Percentiles rank a stretch among this genome's conserved stretches.
phyloP scores from a whole-genome alignment of 768 basidiomycete species.

The Suillus brevipes region DNA sequence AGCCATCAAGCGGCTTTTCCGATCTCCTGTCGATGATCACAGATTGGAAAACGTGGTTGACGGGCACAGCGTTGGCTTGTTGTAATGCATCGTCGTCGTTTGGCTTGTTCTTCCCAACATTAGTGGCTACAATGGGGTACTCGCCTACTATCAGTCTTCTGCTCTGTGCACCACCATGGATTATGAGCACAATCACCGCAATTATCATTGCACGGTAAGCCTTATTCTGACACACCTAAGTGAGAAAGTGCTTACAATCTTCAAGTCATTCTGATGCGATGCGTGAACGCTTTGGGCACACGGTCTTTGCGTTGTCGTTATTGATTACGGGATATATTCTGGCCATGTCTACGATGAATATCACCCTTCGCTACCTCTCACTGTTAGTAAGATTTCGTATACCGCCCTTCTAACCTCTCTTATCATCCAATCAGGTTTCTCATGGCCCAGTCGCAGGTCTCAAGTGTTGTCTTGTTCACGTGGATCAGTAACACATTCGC shows the following conservation, averaged over 20 bases:
- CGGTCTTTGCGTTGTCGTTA: constrained; percentile 46
- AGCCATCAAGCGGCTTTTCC: constrained; percentile 31
- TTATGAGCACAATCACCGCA: constrained; percentile 30
- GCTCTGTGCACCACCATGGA: constrained; percentile 71
- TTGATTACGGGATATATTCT: constrained; percentile 67
- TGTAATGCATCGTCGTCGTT: constrained; percentile 58
- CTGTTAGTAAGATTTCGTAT: constrained; percentile 39
- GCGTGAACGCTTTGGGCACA: constrained; percentile 71
- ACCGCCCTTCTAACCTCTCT: neutral
- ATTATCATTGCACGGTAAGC: constrained; percentile 19
- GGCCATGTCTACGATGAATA: constrained; percentile 59
- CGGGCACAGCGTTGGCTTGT: constrained; percentile 58
- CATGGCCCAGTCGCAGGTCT: constrained; percentile 68
- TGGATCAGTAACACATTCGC: constrained; percentile 59
- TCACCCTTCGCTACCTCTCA: constrained; percentile 54
- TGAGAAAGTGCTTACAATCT: neutral
- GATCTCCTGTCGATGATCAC: constrained; percentile 57
- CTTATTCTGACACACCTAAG: neutral
- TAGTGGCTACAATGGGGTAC: constrained; percentile 68
- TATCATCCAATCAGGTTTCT: constrained; percentile 51
- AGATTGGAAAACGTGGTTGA: constrained; percentile 82
- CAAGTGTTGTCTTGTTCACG: constrained; percentile 57
- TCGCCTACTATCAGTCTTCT: constrained; percentile 57
- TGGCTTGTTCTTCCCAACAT: constrained; percentile 75
- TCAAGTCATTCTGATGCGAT: constrained; percentile 64